Evolutionary conservation across 192 early-diverging fungal genomes (phyloP).

Genomic region (Tieghemiomyces parasiticus): DNA sequence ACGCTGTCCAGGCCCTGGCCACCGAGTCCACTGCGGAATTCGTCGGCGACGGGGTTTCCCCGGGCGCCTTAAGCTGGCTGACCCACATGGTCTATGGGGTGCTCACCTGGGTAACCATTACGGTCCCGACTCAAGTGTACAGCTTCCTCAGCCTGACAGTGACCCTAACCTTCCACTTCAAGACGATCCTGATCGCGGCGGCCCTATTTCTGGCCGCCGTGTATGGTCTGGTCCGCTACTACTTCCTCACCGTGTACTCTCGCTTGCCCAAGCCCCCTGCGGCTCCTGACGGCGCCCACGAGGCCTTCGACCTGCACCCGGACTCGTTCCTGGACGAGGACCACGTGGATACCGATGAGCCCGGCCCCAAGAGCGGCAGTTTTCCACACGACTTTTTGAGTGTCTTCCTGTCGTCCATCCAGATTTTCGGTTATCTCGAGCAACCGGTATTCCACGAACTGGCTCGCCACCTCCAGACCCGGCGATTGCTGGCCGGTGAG

Average conservation of each 20-base stretch:
- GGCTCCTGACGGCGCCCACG: constrained; percentile 21
- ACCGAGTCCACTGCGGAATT: too few species aligned
- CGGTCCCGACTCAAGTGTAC: constrained; percentile 32
- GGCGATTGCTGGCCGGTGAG: constrained; percentile 54
- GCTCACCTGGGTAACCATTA: constrained; percentile 20
- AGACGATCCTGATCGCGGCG: constrained; percentile 30
- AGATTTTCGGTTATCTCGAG: constrained; percentile 95
- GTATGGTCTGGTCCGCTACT: constrained; percentile 55
- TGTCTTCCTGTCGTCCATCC: constrained; percentile 72
- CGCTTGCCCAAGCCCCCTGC: constrained; percentile 37
- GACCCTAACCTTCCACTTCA: constrained; percentile 44
- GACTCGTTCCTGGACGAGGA: constrained; percentile 42
- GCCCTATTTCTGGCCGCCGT: constrained; percentile 13
- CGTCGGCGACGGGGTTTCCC: neutral
- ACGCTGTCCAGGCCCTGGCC: too few species aligned
- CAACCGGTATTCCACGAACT: constrained; percentile 93
- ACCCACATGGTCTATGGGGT: neutral
- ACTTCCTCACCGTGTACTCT: constrained; percentile 54
- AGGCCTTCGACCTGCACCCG: constrained; percentile 61
- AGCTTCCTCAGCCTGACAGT: constrained; percentile 42
- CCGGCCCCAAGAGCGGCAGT: constrained; percentile 22
- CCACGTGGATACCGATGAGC: constrained; percentile 16
- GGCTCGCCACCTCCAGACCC: constrained; percentile 72
- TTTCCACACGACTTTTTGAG: constrained; percentile 53
- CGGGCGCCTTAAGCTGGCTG: neutral